Evolutionary conservation across 129 eudicot genomes (phyloP).

Genomic region (Flaveria trinervia): DNA sequence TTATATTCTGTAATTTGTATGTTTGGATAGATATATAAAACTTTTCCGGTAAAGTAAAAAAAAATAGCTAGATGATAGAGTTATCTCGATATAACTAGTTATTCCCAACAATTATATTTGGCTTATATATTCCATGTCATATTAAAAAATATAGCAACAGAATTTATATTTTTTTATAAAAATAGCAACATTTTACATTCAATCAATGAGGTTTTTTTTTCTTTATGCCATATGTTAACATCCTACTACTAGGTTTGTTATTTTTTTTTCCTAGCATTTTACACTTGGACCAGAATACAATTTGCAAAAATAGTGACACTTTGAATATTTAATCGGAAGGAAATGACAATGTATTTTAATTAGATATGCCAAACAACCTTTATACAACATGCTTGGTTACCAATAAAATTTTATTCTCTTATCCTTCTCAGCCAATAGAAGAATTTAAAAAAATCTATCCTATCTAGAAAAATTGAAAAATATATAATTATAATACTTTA

Average conservation of each 20-base stretch:
- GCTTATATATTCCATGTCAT: not conserved
- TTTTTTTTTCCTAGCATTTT: not conserved
- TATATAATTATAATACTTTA: not conserved
- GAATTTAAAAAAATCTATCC: not conserved
- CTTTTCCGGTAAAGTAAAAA: not conserved
- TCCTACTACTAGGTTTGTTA: not conserved
- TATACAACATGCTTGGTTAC: constrained; percentile 26
- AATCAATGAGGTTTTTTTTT: not conserved
- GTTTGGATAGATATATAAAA: not conserved
- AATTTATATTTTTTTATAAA: not conserved
- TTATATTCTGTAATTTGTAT: not conserved
- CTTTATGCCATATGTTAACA: not conserved
- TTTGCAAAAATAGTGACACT: no score
- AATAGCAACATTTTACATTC: not conserved
- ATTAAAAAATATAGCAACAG: not conserved
- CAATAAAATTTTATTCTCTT: not conserved
- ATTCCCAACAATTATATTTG: not conserved
- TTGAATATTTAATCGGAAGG: constrained; percentile 5
- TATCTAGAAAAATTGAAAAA: not conserved
- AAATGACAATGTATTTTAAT: not conserved
- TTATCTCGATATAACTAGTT: not conserved
- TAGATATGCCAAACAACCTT: constrained; percentile 32
- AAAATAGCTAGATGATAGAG: not conserved
- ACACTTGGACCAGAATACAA: no score
- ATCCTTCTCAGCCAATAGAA: not conserved